A percentile compares a stretch with the other conserved stretches of the same genome.
Conservation (phyloP, 1,284 basidiomycete species). For the Acaromyces ingoldii region DNA sequence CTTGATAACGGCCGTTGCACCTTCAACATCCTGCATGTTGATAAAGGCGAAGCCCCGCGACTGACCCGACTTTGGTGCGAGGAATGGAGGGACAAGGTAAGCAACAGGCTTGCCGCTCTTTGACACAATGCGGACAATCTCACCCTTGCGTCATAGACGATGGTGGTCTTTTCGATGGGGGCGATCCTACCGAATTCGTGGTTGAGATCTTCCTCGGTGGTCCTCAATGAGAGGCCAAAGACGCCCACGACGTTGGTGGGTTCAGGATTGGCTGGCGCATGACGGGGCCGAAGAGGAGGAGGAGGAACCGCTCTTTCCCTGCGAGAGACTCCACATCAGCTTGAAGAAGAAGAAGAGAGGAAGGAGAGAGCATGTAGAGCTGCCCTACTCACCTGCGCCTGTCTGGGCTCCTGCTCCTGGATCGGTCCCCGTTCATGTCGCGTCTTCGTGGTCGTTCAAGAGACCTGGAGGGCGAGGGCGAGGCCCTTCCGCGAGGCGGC, state of each 20-base stretch:
- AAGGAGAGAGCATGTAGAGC: no score
- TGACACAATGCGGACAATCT: neutral
- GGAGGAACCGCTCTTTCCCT: no score
- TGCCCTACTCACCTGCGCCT: no score
- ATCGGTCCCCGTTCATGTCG: no score
- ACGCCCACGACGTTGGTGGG: conserved; percentile 88
- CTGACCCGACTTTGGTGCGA: conserved; percentile 73
- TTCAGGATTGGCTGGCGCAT: conserved; percentile 56
- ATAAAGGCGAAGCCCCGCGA: conserved; percentile 98
- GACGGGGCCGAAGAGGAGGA: conserved; percentile 10
- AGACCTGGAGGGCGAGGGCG: no score
- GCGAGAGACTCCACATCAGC: no score
- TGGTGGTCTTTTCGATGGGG: conserved; percentile 80
- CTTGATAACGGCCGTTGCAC: conserved; percentile 79
- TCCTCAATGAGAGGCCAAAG: conserved; percentile 91
- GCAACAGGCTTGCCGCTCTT: neutral
- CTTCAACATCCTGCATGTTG: conserved; percentile 79
- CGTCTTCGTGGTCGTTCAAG: no score
- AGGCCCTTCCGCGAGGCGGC: no score
- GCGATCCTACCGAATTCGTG: conserved; percentile 87
- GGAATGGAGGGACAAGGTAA: neutral
- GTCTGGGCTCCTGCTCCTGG: no score
- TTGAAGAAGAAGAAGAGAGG: no score
- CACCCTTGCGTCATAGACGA: conserved; percentile 97
- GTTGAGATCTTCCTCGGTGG: conserved; percentile 85